A percentile compares a stretch with the other conserved stretches of the same genome.
These are phyloP conservation scores for Tolypocladium endophyticum DNA, from an alignment of 2,329 filamentous ascomycete species.

Conservation along the genomic window DNA sequence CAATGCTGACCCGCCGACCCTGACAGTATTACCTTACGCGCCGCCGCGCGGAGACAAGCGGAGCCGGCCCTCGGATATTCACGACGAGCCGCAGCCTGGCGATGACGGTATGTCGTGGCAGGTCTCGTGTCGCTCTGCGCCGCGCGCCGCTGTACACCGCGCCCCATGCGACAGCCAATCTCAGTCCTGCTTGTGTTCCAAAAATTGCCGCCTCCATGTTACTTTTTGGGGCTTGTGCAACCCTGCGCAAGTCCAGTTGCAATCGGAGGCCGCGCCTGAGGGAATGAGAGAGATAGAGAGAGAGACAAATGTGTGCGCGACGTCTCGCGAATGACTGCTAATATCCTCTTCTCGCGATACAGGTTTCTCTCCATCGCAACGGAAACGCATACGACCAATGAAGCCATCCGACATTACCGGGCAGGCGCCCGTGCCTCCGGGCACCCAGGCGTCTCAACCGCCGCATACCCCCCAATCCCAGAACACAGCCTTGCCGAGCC, in stretches of 20 bases:
- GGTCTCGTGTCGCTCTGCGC: conserved; percentile 13
- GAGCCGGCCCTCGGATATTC: conserved; percentile 62
- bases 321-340: background rate
- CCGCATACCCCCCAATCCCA: conserved; percentile 46
- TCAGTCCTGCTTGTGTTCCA: background rate
- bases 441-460: conserved; percentile 29
- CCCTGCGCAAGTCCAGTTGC: background rate
- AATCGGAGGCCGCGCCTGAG: background rate
- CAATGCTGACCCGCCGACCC: conserved; percentile 14
- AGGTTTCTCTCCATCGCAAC: conserved; percentile 38
- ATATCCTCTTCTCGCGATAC: conserved; percentile 1
- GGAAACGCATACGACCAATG: conserved; percentile 51
- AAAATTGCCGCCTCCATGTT: background rate
- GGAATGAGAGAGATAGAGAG: background rate
- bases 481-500: conserved; percentile 32
- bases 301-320: background rate
- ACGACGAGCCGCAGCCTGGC: conserved; percentile 42
- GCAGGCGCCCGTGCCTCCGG: conserved; percentile 36
- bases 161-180: background rate
- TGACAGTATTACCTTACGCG: conserved; percentile 38
- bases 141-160: background rate
- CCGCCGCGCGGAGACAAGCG: conserved; percentile 64
- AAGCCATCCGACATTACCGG: conserved; percentile 51
- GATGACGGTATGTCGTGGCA: conserved; percentile 60
- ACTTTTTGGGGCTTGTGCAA: background rate